These are phyloP conservation scores for Kuraishia floccosa DNA, from an alignment of 805 yeast genomes.

Conservation along the genomic window DNA sequence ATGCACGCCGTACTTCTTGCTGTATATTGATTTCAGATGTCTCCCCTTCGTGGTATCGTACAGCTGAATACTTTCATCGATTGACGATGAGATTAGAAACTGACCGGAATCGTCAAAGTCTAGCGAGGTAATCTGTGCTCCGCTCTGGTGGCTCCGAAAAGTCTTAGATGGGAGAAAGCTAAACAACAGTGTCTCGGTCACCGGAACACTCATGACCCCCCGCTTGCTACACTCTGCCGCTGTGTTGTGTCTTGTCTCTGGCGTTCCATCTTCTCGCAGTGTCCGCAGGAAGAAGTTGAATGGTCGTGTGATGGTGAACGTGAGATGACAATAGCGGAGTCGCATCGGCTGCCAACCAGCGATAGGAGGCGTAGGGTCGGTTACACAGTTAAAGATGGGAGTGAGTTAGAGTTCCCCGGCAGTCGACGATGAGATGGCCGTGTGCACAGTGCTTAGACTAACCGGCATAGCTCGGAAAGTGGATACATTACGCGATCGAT, in stretches of 20 bases:
- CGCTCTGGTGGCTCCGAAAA: slow-evolving; percentile 27
- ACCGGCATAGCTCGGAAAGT: slow-evolving; percentile 42
- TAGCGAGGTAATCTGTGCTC: slow-evolving; percentile 51
- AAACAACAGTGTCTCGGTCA: slow-evolving; percentile 7
- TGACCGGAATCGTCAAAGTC: slow-evolving; percentile 83
- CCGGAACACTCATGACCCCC: slow-evolving; percentile 4
- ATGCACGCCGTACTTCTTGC: slow-evolving; percentile 90
- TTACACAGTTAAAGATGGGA: too few species aligned
- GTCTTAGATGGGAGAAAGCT: slow-evolving; percentile 23
- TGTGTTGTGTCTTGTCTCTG: too few species aligned
- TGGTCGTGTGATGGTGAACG: too few species aligned
- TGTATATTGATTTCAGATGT: slow-evolving; percentile 55
- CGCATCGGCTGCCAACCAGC: too few species aligned
- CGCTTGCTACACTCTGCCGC: too few species aligned
- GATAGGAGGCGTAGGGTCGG: too few species aligned
- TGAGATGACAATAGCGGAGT: too few species aligned
- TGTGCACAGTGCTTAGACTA: too few species aligned
- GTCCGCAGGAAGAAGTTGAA: too few species aligned
- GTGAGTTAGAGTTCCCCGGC: too few species aligned
- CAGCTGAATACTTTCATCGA: slow-evolving; percentile 73
- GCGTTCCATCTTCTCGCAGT: too few species aligned
- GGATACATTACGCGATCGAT: slow-evolving; percentile 68
- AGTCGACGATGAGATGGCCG: too few species aligned
- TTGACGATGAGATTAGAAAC: slow-evolving; percentile 62
- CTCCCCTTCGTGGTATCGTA: slow-evolving; percentile 67